Percentiles rank a stretch among this genome's conserved stretches.
Conservation (phyloP, 1,139 yeast species). For the Magnusiomyces fungicola region DNA sequence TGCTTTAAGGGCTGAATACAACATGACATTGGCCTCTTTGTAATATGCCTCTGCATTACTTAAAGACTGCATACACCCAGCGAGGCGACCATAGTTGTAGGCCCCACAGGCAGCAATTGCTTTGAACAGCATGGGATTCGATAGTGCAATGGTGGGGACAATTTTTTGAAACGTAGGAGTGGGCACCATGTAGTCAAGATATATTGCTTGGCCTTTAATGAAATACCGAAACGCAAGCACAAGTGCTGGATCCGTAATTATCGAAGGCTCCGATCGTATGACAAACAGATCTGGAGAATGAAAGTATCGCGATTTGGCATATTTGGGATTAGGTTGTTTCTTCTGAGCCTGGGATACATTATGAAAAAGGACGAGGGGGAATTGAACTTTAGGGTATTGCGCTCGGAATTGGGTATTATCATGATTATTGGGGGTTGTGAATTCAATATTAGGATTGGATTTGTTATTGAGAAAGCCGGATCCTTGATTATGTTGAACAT, state of each 20-base stretch:
- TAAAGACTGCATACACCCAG: not conserved
- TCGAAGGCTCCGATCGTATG: not conserved
- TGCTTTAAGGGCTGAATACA: not conserved
- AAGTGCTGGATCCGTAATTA: conserved; percentile 9
- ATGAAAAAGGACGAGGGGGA: conserved; percentile 2
- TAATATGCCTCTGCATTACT: conserved; percentile 2
- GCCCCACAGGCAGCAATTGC: conserved; percentile 15
- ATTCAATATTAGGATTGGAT: too few relatives aligned
- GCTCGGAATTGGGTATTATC: too few relatives aligned
- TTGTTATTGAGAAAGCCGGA: too few relatives aligned
- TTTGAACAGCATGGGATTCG: conserved; percentile 13
- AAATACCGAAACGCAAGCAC: conserved; percentile 8
- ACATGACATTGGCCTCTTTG: conserved; percentile 1
- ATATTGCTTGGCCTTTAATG: conserved; percentile 11
- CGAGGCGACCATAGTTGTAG: not conserved
- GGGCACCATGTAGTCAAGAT: conserved; percentile 14
- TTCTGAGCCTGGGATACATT: not conserved
- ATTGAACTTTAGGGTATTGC: not conserved
- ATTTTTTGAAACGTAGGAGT: conserved; percentile 12
- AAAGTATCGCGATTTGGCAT: not conserved
- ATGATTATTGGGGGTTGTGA: too few relatives aligned
- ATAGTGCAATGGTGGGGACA: conserved; percentile 13
- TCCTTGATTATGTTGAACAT: too few relatives aligned
- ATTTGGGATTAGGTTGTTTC: not conserved
- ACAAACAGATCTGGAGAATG: not conserved